Conservation (phyloP, 1,284 basidiomycete species). For the Apiotrichum mycotoxinovorans region DNA sequence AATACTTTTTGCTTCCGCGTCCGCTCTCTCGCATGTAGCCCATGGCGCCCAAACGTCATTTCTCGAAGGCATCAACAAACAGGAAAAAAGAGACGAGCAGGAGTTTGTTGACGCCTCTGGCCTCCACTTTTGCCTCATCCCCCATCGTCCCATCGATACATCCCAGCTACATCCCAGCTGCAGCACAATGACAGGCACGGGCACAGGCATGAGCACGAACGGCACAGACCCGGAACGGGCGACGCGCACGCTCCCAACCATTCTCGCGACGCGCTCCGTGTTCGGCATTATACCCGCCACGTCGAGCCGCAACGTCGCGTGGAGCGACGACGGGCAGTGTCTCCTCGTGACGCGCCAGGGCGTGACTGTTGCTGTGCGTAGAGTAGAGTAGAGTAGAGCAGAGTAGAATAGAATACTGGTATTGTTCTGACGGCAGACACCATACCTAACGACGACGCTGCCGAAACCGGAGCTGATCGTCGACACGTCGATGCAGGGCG, state of each 20-base stretch:
- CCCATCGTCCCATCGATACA: background rate
- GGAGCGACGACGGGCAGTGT: conserved; percentile 45
- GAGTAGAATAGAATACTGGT: conserved; percentile 9
- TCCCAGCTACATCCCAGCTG: too few species aligned
- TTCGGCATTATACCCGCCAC: conserved; percentile 1
- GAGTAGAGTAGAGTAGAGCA: background rate
- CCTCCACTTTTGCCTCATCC: background rate
- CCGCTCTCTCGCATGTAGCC: too few species aligned
- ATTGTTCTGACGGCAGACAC: conserved; percentile 27
- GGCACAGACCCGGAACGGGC: background rate
- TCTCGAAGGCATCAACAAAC: too few species aligned
- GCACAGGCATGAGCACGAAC: background rate
- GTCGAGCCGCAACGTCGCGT: conserved; percentile 25
- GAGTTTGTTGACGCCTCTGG: too few species aligned
- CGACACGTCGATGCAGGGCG: conserved; percentile 17
- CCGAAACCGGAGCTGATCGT: conserved; percentile 28
- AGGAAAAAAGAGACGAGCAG: too few species aligned
- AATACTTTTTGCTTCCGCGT: too few species aligned
- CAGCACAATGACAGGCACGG: background rate
- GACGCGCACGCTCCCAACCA: conserved; percentile 5
- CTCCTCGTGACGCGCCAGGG: conserved; percentile 27
- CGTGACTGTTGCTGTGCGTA: conserved; percentile 27
- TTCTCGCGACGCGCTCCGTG: conserved; percentile 3
- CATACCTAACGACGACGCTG: conserved; percentile 28
- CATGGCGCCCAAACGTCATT: too few species aligned